Base-by-base conservation (phyloP, 2,329 filamentous ascomycete species). In the Zymoseptoria crescenta region DNA sequence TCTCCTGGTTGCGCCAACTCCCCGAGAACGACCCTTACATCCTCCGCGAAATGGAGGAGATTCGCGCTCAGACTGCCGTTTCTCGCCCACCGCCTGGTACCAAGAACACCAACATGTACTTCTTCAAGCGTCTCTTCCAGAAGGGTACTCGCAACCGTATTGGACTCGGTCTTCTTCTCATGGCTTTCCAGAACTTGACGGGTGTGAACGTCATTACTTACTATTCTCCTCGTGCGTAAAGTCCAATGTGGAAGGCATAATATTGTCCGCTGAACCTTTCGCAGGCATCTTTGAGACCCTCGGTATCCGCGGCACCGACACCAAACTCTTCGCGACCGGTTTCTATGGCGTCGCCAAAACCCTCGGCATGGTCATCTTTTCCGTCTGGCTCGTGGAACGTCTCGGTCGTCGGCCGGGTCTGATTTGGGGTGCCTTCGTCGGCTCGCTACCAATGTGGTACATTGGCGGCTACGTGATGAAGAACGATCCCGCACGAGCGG, bases 381-480 rank as follows among this genome's bases (percentile, higher is more conserved):
- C 70, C 19, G 70, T 75, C 55, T 67, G 71, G 56, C 68, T 76
- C 7, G 73, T 76, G 2, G 74, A 77, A 51, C 69, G 71, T 28
- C 68, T 76, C 19, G 74, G 75, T 7, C 73, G 75, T 21, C 70
- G 74, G 45, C 73, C 75, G 20, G 71, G 72, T 20, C 75, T 78
- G 1, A 78, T 82, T 48, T 72, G 79, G 67, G 80, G 79, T 0
- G 80, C 78, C 0, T 68, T 78, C 10, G 73, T 75, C 6, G 80
- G 79, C 52, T 79, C 77, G 1, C 65, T 77, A 0, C 80, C 78
- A 45, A 76, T 82, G 62, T 81, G 61, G 61, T 76, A 80, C 53
- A 77, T 82, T 2, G 81, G 80, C 0, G 77, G 77, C 6, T 83
- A 82, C 60, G 80, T 83, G 48, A 79, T 80, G 68, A 76, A 78